These are phyloP conservation scores for Globisporangium emineosum DNA, from an alignment of 352 stramenopile genomes.

Conservation along the genomic window DNA sequence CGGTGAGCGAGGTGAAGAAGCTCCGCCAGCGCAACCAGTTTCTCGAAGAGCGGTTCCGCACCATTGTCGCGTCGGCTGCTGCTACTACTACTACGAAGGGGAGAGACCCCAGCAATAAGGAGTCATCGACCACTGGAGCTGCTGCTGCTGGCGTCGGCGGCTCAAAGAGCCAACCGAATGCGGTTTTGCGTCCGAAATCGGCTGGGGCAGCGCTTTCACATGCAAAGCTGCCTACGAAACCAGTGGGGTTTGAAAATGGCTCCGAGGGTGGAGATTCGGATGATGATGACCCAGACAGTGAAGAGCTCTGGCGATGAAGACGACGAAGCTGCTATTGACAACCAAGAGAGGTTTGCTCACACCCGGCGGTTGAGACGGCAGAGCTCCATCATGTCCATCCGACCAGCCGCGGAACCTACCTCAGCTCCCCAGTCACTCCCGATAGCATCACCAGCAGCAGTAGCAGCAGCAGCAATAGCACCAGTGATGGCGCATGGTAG, in stretches of 20 bases:
- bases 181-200: neutral
- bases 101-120: neutral
- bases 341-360: neutral
- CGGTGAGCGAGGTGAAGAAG: slow-evolving; percentile 43
- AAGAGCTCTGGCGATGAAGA: neutral
- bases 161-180: neutral
- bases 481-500: too few species aligned
- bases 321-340: neutral
- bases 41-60: slow-evolving; percentile 59
- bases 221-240: neutral
- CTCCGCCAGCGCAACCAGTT: slow-evolving; percentile 57
- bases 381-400: neutral
- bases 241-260: neutral
- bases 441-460: too few species aligned
- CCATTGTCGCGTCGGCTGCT: neutral
- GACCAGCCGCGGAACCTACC: neutral
- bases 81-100: neutral
- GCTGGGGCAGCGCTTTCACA: neutral
- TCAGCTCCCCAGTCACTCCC: neutral
- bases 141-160: neutral
- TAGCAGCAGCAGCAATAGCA: too few species aligned
- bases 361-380: neutral
- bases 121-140: neutral
- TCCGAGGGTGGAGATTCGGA: neutral
- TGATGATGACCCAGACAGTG: neutral